These are phyloP conservation scores for Fusarium torulosum DNA, from an alignment of 2,329 filamentous ascomycete species.

Conservation along the genomic window DNA sequence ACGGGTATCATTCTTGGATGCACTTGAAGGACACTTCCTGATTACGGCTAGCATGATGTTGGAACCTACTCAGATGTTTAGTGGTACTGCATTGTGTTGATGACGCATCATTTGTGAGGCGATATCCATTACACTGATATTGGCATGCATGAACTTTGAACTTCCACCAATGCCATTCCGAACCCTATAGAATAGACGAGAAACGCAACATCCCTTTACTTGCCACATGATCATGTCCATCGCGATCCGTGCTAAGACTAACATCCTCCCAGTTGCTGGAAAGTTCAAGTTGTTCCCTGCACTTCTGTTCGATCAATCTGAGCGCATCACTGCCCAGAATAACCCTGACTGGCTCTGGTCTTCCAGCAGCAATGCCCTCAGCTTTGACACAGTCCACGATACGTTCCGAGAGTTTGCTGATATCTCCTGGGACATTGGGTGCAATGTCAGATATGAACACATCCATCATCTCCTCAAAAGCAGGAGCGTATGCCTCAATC, in stretches of 20 bases:
- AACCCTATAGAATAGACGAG: conserved; percentile 6
- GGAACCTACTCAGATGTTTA: not conserved
- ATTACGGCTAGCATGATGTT: conserved; percentile 24
- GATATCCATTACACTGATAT: fast-evolving
- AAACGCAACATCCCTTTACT: conserved; percentile 15
- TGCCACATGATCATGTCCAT: conserved; percentile 11
- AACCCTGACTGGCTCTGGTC: conserved; percentile 1
- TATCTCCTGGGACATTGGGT: conserved; percentile 1
- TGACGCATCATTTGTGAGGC: no score
- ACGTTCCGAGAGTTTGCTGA: conserved; percentile 5
- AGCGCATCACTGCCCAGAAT: conserved; percentile 14
- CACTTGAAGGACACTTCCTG: conserved; percentile 21
- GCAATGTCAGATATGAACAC: conserved; percentile 5
- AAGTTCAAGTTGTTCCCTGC: conserved; percentile 10
- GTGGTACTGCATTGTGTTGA: not conserved
- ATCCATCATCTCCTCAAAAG: conserved; percentile 5
- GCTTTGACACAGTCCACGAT: conserved; percentile 7
- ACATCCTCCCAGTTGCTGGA: conserved; percentile 6
- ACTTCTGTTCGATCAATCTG: conserved; percentile 10
- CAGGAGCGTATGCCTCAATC: not conserved
- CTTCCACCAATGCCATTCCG: not conserved
- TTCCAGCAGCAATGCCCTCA: not conserved
- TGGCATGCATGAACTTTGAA: fast-evolving
- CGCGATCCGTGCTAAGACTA: not conserved
- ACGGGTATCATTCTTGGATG: conserved; percentile 6